A percentile compares a stretch with the other conserved stretches of the same genome.
Evolutionary conservation across 148 eudicot species (phyloP).

Genomic region (Persicaria maculosa): DNA sequence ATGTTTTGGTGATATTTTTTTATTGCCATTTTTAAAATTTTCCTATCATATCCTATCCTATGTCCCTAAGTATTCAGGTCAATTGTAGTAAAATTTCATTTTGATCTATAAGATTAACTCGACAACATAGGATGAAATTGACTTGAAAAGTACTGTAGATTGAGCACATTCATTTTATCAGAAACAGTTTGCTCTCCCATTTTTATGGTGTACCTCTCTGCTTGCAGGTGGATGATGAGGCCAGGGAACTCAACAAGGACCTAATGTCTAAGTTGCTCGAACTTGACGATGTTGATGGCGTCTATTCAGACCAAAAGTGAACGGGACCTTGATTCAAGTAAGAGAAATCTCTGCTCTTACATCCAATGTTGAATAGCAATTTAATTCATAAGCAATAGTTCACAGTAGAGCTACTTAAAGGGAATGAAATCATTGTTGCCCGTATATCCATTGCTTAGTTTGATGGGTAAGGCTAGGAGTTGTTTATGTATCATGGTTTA

Average conservation of each 20-base stretch:
- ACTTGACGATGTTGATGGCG: slow-evolving; percentile 96
- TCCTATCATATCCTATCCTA: neutral
- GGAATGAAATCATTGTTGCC: neutral
- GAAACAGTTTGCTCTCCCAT: neutral
- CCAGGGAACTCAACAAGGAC: slow-evolving; percentile 89
- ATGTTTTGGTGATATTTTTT: neutral
- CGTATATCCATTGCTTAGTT: neutral
- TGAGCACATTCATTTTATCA: too few species aligned
- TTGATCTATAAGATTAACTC: too few species aligned
- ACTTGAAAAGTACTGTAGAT: too few species aligned
- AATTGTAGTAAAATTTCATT: too few species aligned
- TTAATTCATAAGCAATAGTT: neutral
- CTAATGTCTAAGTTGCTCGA: slow-evolving; percentile 82
- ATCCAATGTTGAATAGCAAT: neutral
- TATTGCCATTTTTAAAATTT: neutral
- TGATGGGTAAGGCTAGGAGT: neutral
- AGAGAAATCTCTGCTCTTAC: neutral
- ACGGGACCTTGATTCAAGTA: neutral
- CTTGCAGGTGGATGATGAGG: slow-evolving; percentile 89
- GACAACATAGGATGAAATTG: too few species aligned
- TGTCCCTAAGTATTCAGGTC: neutral
- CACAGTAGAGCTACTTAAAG: neutral
- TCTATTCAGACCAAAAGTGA: slow-evolving; percentile 75
- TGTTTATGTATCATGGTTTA: neutral
- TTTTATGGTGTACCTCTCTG: neutral